These are phyloP conservation scores for Aspergillus texensis DNA, from an alignment of 2,329 filamentous ascomycete genomes.

Conservation along the genomic window DNA sequence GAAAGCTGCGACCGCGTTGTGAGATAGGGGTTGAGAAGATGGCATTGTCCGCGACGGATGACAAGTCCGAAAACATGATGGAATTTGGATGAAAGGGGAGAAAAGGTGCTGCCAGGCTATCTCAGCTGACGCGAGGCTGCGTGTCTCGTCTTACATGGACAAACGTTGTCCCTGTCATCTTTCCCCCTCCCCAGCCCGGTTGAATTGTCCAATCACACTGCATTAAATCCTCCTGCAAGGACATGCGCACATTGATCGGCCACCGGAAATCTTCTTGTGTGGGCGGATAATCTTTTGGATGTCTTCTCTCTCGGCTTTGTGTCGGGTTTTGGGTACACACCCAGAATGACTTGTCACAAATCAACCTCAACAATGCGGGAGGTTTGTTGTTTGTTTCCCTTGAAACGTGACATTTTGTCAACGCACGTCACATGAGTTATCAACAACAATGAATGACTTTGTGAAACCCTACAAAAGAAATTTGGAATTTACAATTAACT, in stretches of 20 bases:
- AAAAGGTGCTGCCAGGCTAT: constrained; percentile 8
- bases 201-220: constrained; percentile 6
- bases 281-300: not conserved
- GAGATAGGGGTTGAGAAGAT: not conserved
- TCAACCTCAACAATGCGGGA: not conserved
- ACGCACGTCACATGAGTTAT: not conserved
- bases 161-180: constrained; percentile 4
- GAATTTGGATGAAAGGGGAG: constrained; percentile 6
- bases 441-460: not conserved
- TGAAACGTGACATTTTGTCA: not conserved
- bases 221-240: not conserved
- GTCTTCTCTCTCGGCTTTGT: not conserved
- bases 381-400: not conserved
- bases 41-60: not conserved
- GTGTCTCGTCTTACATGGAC: constrained; percentile 24
- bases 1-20: not conserved
- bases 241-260: not conserved
- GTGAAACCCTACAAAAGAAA: not conserved
- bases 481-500: not conserved
- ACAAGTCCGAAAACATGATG: not conserved
- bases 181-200: constrained; percentile 3
- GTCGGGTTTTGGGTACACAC: not conserved
- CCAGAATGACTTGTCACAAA: not conserved
- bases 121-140: constrained; percentile 27
- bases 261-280: not conserved